These are phyloP conservation scores for Chytriomyces hyalinus DNA, from an alignment of 192 early-diverging fungal species.

Conservation along the genomic window DNA sequence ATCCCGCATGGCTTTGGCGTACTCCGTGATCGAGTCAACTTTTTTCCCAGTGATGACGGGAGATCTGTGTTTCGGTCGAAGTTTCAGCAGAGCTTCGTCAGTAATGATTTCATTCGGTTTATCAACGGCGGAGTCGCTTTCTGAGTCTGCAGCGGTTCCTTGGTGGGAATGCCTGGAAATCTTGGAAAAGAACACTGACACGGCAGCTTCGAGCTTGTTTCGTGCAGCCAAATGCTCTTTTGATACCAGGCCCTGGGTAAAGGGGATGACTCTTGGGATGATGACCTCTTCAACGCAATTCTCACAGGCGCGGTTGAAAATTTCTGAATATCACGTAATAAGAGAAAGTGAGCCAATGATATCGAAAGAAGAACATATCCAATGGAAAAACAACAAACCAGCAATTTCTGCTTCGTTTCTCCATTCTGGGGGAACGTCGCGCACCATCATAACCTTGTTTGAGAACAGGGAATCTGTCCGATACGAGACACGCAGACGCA, in stretches of 20 bases:
- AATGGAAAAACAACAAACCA: no score
- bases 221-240: not conserved
- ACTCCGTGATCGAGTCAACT: conserved; percentile 12
- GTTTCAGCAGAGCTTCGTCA: not conserved
- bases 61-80: not conserved
- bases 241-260: not conserved
- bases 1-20: not conserved
- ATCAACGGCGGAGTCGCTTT: not conserved
- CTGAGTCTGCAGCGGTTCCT: not conserved
- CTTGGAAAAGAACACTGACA: not conserved
- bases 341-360: no score
- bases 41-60: not conserved
- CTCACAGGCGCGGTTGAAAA: not conserved
- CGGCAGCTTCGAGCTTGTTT: not conserved
- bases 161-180: not conserved
- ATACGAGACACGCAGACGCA: conserved; percentile 68
- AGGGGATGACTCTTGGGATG: not conserved
- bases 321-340: not conserved
- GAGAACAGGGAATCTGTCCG: conserved; percentile 48
- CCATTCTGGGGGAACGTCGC: conserved; percentile 67
- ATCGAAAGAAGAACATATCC: no score
- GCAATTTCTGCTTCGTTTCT: conserved; percentile 49
- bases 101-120: not conserved
- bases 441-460: conserved; percentile 71
- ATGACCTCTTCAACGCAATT: not conserved